phyloP scores from a whole-genome alignment of 2,329 filamentous ascomycete species.

The Penicillium griseofulvum region DNA sequence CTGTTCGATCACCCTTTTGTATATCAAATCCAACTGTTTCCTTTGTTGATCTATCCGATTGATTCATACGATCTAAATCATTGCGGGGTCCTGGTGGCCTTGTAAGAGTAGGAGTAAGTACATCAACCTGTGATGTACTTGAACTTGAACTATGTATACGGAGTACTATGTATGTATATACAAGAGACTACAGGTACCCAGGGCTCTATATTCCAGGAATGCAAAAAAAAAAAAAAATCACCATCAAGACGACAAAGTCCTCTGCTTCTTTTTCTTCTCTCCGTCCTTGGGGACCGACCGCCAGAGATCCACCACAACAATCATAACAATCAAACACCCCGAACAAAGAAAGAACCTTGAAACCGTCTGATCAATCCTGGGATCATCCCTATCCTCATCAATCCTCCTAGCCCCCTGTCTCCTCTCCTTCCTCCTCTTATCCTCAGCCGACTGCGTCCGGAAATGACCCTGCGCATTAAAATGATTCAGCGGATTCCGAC shows the following conservation, averaged over 20 bases:
- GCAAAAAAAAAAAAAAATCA: neutral
- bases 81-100: neutral
- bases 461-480: constrained; percentile 75
- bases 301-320: constrained; percentile 19
- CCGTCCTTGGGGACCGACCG: neutral
- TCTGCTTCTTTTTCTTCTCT: constrained; percentile 7
- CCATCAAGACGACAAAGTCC: neutral
- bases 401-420: constrained; percentile 38
- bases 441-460: constrained; percentile 67
- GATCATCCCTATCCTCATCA: constrained; percentile 18
- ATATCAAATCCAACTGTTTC: constrained; percentile 36
- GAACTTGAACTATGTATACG: neutral
- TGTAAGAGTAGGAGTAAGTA: neutral
- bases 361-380: constrained; percentile 10
- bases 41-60: constrained; percentile 21
- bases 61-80: neutral
- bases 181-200: neutral
- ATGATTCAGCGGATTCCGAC: constrained; percentile 62
- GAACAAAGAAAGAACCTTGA: constrained; percentile 41
- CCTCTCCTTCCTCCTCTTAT: constrained; percentile 51
- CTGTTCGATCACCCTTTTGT: constrained; percentile 28
- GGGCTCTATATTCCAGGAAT: neutral
- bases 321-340: constrained; percentile 37
- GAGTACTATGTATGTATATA: neutral
- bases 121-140: constrained; percentile 3